Base-by-base conservation (phyloP, 768 basidiomycete genomes). In the Mycena olivaceomarginata region DNA sequence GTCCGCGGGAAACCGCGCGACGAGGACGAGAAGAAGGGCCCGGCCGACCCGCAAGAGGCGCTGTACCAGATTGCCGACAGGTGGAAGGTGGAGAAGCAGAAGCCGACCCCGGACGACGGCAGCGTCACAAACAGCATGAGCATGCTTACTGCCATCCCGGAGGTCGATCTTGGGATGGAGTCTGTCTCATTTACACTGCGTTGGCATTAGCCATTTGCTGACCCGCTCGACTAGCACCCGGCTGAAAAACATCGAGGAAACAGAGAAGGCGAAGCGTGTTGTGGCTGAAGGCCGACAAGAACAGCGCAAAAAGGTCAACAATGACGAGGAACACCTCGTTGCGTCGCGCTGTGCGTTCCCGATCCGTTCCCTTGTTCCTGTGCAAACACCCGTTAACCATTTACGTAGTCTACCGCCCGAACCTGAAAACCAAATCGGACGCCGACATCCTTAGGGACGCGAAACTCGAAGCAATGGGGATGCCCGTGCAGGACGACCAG, bases 121-220 rank as follows among this genome's bases (percentile, higher is more conserved):
- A 98, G 92, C 82, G 97, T 99, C 37, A 96, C 97, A 15, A 97
- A 96, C 78, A 97, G 96, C 80, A 82, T 98, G 85, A 93, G 96
- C 5, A 99, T 99, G 98, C 89, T 99, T 70, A 99, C 98, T 18
- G 97, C 96, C 46, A 99, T 99, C 81, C 98, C 98, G 0, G 98
- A 99, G 83, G 97, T 99, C 11, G 98, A 99, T 85, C 90, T 99
- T 5, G 98, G 98, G 72, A 98, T 99, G 95, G 97, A 99, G 98
- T 99, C 80, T 80, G 96, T 93, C 8, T 74, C n/a, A 3, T 57
- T 37, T 45, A 11, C 64, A 45, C 15, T 39, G 66, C 64, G 43
- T 31, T 39, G 66, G 41, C 53, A 37, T 72, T 46, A 40, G 9
- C 45, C 57, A 63, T 70, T 57, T 31, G 11, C 56, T 57, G 56